These are phyloP conservation scores for Backusella luteola DNA, from an alignment of 192 early-diverging fungal species.

Conservation along the genomic window DNA sequence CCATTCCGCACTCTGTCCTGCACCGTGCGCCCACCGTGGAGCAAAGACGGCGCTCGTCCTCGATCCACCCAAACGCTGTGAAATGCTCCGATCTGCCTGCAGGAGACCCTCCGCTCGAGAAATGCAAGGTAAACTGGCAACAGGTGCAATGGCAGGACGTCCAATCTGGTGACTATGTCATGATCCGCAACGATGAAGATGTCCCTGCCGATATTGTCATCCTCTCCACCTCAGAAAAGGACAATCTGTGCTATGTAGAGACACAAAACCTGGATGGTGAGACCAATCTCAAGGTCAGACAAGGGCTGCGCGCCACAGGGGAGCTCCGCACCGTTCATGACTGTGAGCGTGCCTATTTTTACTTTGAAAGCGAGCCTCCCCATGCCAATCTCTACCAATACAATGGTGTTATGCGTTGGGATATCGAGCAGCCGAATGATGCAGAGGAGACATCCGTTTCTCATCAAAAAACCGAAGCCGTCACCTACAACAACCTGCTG, in stretches of 20 bases:
- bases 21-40: constrained; percentile 22
- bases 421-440: constrained; percentile 25
- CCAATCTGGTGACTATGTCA: constrained; percentile 87
- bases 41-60: neutral
- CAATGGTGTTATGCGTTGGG: constrained; percentile 68
- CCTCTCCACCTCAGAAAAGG: constrained; percentile 80
- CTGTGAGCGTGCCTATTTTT: constrained; percentile 57
- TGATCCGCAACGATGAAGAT: constrained; percentile 80
- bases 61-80: neutral
- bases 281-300: constrained; percentile 92
- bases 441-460: constrained; percentile 28
- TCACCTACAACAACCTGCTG: constrained; percentile 78
- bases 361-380: constrained; percentile 83
- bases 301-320: constrained; percentile 60
- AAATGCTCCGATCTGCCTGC: constrained; percentile 20
- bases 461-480: constrained; percentile 60
- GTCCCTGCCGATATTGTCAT: constrained; percentile 94
- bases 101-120: constrained; percentile 9
- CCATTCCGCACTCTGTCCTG: constrained; percentile 48
- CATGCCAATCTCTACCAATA: constrained; percentile 85
- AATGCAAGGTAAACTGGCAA: constrained; percentile 53
- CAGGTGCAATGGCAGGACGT: constrained; percentile 78
- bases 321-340: constrained; percentile 57
- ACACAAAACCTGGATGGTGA: constrained; percentile 99
- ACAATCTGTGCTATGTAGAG: constrained; percentile 88